Evolutionary conservation across 257 asterid genomes (phyloP).

Genomic region (Scutellaria baicalensis): DNA sequence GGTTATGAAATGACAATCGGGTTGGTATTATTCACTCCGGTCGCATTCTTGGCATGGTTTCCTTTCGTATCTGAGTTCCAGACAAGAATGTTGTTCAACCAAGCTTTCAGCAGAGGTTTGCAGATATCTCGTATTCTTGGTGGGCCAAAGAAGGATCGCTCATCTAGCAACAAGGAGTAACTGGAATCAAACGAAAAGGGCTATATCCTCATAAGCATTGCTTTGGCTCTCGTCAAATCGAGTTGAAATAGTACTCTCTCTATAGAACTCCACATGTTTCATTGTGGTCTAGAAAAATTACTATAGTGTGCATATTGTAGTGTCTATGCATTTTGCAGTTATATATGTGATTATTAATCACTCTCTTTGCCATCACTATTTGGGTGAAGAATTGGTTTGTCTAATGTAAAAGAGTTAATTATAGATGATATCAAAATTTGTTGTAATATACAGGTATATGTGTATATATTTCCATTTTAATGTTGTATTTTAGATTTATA

Average conservation of each 20-base stretch:
- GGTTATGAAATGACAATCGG: slow-evolving; percentile 81
- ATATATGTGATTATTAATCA: neutral
- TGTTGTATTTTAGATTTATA: too few species aligned
- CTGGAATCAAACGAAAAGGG: neutral
- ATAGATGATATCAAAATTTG: too few species aligned
- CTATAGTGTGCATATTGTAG: neutral
- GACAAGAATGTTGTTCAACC: slow-evolving; percentile 94
- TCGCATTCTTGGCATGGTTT: slow-evolving; percentile 97
- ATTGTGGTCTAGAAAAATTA: neutral
- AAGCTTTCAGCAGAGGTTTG: slow-evolving; percentile 95
- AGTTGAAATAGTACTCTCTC: neutral
- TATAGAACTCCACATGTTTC: neutral
- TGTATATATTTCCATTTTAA: too few species aligned
- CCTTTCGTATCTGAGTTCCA: slow-evolving; percentile 98
- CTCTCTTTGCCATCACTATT: neutral
- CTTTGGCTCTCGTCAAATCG: neutral
- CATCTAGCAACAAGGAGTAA: slow-evolving; percentile 68
- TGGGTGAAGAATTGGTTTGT: neutral
- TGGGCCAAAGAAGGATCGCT: slow-evolving; percentile 88
- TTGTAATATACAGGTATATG: too few species aligned
- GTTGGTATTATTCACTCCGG: slow-evolving; percentile 75
- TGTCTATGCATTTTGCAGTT: neutral
- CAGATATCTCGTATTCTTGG: slow-evolving; percentile 98
- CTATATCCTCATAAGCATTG: neutral
- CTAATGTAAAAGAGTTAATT: neutral